A percentile compares a stretch with the other conserved stretches of the same genome.
Evolutionary conservation across 345 rosid genomes (phyloP).

Genomic region (Pistacia atlantica): DNA sequence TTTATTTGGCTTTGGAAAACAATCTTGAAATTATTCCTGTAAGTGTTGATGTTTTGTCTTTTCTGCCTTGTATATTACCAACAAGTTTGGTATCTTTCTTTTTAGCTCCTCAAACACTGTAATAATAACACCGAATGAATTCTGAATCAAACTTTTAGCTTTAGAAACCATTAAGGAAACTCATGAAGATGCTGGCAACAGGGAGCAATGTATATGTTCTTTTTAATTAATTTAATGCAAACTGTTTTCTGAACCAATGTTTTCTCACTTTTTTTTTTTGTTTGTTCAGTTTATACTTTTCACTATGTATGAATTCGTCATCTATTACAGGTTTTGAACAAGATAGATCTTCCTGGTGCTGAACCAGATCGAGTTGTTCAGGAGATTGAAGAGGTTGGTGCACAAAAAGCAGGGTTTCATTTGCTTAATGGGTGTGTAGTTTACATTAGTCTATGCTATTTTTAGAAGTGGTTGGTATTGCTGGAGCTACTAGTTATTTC

Average conservation of each 20-base stretch:
- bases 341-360: constrained; percentile 99
- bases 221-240: background rate
- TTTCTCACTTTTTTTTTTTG: background rate
- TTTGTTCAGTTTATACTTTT: background rate
- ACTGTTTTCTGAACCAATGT: background rate
- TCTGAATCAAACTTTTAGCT: background rate
- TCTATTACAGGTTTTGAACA: constrained; percentile 76
- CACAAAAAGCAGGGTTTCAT: constrained; percentile 31
- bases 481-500: background rate
- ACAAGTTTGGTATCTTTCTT: background rate
- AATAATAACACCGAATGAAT: background rate
- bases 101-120: background rate
- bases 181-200: background rate
- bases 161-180: background rate
- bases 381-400: constrained; percentile 99
- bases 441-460: constrained; percentile 16
- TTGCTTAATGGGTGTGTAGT: constrained; percentile 37
- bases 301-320: background rate
- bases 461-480: background rate
- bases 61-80: background rate
- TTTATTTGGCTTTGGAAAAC: constrained; percentile 92
- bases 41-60: constrained; percentile 35
- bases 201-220: background rate
- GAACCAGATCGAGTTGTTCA: constrained; percentile 75
- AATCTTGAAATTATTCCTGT: constrained; percentile 97